Base-by-base conservation (phyloP, 148 eudicot species). In the Fagopyrum homotropicum region DNA sequence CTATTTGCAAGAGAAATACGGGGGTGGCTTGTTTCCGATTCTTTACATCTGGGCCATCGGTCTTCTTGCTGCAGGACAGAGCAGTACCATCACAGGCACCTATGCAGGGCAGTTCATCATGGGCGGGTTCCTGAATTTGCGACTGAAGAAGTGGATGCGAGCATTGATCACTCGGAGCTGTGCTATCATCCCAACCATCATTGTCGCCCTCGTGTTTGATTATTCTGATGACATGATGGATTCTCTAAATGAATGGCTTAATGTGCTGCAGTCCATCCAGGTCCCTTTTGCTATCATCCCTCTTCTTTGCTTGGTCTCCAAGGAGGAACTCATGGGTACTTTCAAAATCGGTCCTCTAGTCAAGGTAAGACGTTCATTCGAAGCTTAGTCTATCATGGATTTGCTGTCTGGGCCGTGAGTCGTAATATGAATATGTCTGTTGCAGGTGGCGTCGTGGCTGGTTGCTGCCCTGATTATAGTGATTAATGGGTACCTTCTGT, bases 41-140 rank as follows among this genome's bases (percentile, higher is more conserved):
- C 75, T 96, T 17, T 96, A 96, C 75, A 92, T 96, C 16, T 96
- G 99, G 99, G 98, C 86, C 40, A 81, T 93, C 15, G 99, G 99
- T 45, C 77, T 96, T 69, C 78, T 96, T 69, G 99, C 99, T 45
- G 99, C 99, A 11, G 99, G 99, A 16, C 99, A 96, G 79, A 96
- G 99, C 81, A 92, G 99, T 82, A 96, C 99, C 1, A 90, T 96
- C 7, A 96, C 99, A 0, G 99, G 99, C 5, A 96, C 99, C 17
- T 96, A 96, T 81, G 99, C 98, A 4, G 99, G 99, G 45, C 99
- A 96, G 77, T 96, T 92, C 74, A 96, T 96, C 14, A 96, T 96
- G 99, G 97, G 99, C 1, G 99, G 99, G 22, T 96, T 96, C 75
- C 77, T 96, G 47, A 86, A 92, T 77, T 74, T 96, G 76, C 74